Base-by-base conservation (phyloP, 148 eudicot genomes). In the Drosera capensis region DNA sequence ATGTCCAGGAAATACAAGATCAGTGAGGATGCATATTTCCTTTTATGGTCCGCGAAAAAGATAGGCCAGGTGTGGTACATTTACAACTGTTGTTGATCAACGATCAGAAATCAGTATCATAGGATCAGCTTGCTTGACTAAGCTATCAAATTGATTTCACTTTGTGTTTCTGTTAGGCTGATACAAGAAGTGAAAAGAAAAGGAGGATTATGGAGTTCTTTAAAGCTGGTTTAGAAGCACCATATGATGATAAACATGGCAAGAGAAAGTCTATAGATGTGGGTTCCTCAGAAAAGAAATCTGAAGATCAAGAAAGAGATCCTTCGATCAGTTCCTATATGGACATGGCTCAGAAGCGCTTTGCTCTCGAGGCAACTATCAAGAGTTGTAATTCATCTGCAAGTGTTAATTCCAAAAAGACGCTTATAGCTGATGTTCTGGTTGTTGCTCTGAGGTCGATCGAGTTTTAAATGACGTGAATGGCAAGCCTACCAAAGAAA, bases 11-110 rank as follows among this genome's bases (percentile, higher is more conserved):
- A 76, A 66, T 54, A 72, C 57, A 66, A 66, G 58, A 63, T 85
- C 31, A 61, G 20, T 30, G 82, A 80, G 8, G 82, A 73, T 70
- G 82, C 59, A 12, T 71, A 80, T 67, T 68, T 78, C 11, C 67
- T 80, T 63, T 42, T 81, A 71, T 58, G 46, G 62, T 81, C 86
- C 23, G 84, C 94, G 14, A 50, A 72, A 55, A 85, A 70, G 43
- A 67, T 90, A 55, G 88, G 99, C 35, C 95, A 90, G 88, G 99
- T 81, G 45, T 39, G 67, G 22, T 20, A 14, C 18, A 7, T 28
- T 48, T 28, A 34, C 42, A 36, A 23, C 19, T 22, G 20, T 37
- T 57, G 19, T 14, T 40, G 13, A 7, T 18, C 31, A 20, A 12
- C n/a, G n/a, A 39, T 22, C 40, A 20, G 21, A 38, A 49, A 8